Evolutionary conservation across 208 protist species (phyloP).

Genomic region (Acanthamoeba healyi): DNA sequence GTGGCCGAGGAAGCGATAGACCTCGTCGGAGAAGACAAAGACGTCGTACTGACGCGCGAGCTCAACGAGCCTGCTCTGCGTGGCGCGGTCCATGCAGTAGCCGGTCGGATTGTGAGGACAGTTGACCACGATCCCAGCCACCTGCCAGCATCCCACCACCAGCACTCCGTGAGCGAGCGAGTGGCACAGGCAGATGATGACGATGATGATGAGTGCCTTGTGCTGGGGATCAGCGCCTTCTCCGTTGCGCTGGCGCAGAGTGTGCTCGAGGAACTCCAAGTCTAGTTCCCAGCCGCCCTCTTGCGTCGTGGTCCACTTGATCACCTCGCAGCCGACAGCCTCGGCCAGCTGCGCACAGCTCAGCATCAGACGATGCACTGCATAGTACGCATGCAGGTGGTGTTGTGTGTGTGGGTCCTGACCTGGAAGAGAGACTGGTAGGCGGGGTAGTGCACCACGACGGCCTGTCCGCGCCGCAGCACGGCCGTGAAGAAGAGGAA

Average conservation of each 20-base stretch:
- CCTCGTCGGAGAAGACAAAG: constrained; percentile 73
- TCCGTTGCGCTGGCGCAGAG: constrained; percentile 19
- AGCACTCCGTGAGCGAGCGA: not conserved
- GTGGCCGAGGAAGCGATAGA: constrained; percentile 61
- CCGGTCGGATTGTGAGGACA: constrained; percentile 74
- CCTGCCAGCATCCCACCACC: not conserved
- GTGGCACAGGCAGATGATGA: too few species aligned
- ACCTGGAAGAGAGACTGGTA: constrained; percentile 66
- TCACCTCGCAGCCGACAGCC: constrained; percentile 45
- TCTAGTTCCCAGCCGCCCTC: constrained; percentile 39
- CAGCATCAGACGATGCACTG: not conserved
- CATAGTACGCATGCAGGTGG: not conserved
- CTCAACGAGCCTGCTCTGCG: not conserved
- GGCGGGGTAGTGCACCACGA: constrained; percentile 68
- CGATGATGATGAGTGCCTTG: too few species aligned
- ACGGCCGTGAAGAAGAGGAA: constrained; percentile 49
- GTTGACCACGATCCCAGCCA: constrained; percentile 51
- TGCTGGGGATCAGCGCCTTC: not conserved
- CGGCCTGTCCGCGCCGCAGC: not conserved
- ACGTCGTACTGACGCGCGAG: constrained; percentile 54
- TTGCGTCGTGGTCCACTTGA: constrained; percentile 32
- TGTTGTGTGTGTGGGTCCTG: not conserved
- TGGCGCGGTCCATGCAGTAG: constrained; percentile 40
- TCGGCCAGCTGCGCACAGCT: constrained; percentile 14
- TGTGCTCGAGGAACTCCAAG: constrained; percentile 6